Evolutionary conservation across 169 alveolate genomes (phyloP), one percentile per base, ranked within the genome.

Genomic region (Neospora caninum): DNA sequence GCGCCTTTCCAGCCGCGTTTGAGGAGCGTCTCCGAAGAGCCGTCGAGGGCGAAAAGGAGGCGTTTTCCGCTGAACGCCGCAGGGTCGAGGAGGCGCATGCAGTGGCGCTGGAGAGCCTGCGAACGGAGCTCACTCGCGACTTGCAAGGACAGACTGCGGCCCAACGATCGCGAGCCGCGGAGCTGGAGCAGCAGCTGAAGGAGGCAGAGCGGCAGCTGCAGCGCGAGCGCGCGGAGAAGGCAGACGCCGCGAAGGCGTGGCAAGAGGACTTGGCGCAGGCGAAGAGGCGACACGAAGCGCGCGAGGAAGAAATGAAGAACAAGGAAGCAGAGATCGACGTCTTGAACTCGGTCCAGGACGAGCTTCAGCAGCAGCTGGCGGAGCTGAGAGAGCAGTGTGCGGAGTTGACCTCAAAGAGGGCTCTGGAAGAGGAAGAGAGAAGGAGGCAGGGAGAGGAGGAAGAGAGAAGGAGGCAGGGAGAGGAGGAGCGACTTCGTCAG

Each of bases 241-340:
- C 9, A 31, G 84, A 73, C 16, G 43, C 45, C 45, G 43, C 20
- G 84, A 41, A 43, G 18, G 43, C 20, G 0, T 13, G 42, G 22
- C 42, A 36, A n/a, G 84, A 18, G 43, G n/a, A 25, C 67, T 49
- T 82, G 18, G 67, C 54, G 4, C 36, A 4, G 67, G 64, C 10
- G 38, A 49, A 64, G 18, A 7, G 18, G 69, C 2, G n/a, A 31
- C 69, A 41, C 36, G 53, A 42, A 36, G 43, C 22, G 67, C 58
- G 1, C 27, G 67, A 82, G 67, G 67, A 82, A 31, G 89, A 82
- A 36, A 22, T 78, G 89, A 82, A 82, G 67, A 27, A 42, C 54
- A 82, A 38, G 41, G 69, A 38, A 36, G 89, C 89, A 29, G 86
- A 78, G 45, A 78, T 78, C 42, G 86, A 82, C 10, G 89, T 82